phyloP scores from a whole-genome alignment of 2,329 filamentous ascomycete genomes.

The Calonectria henricotiae region DNA sequence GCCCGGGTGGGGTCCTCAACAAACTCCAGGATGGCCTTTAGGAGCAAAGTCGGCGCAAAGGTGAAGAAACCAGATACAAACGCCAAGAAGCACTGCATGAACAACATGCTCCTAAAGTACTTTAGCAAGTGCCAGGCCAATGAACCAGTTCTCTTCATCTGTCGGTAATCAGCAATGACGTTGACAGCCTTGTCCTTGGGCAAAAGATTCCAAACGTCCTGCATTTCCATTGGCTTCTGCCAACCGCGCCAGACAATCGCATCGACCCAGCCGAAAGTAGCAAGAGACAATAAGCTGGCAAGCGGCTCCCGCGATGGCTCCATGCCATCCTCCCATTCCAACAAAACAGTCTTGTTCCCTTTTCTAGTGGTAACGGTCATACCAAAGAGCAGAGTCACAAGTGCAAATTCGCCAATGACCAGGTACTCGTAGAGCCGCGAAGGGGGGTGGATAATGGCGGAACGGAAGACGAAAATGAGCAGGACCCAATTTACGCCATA shows the following conservation, averaged over 20 bases:
- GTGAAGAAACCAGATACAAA: constrained; percentile 86
- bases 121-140: constrained; percentile 86
- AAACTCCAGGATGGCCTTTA: constrained; percentile 93
- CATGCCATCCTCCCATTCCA: constrained; percentile 92
- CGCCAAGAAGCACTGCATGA: constrained; percentile 87
- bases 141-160: constrained; percentile 85
- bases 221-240: constrained; percentile 85
- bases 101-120: constrained; percentile 84
- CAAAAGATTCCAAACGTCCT: constrained; percentile 92
- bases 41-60: constrained; percentile 91
- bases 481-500: constrained; percentile 90
- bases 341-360: constrained; percentile 89
- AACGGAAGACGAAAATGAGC: constrained; percentile 84
- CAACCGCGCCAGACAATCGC: constrained; percentile 91
- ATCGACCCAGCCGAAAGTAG: constrained; percentile 94
- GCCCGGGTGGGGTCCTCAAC: constrained; percentile 86
- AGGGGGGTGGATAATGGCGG: constrained; percentile 83
- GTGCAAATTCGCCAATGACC: constrained; percentile 80
- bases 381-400: constrained; percentile 81
- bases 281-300: constrained; percentile 89
- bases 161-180: constrained; percentile 87
- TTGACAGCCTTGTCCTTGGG: constrained; percentile 89
- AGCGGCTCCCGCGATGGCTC: constrained; percentile 90
- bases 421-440: constrained; percentile 76
- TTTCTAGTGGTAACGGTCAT: constrained; percentile 88